Evolutionary conservation across 1,139 yeast genomes (phyloP).

Genomic region (Sugiyamaella xylanicola): DNA sequence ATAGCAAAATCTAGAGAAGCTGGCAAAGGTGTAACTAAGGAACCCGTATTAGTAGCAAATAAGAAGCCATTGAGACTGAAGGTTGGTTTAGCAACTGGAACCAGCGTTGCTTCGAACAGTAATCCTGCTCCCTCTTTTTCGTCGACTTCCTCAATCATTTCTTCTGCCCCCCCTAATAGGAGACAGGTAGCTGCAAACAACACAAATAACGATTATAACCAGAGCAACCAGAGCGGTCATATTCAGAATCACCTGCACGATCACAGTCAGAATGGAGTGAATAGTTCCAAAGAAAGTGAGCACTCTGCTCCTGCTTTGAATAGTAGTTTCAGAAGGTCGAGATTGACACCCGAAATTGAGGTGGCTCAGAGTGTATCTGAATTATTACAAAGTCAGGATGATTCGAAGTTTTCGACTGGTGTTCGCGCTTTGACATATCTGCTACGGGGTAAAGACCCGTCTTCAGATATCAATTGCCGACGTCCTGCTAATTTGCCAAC

Average conservation of each 20-base stretch:
- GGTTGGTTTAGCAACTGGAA: neutral
- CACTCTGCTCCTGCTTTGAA: neutral
- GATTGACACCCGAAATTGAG: neutral
- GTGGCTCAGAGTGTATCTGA: constrained; percentile 22
- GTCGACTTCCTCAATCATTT: neutral
- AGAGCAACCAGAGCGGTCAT: too few relatives aligned
- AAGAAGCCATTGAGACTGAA: constrained; percentile 7
- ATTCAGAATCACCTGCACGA: too few relatives aligned
- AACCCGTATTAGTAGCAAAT: neutral
- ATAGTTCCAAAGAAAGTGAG: too few relatives aligned
- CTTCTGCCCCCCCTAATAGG: neutral
- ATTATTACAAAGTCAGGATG: constrained; percentile 27
- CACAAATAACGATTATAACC: too few relatives aligned
- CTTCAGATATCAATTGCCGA: constrained; percentile 23
- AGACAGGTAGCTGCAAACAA: too few relatives aligned
- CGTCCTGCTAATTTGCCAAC: constrained; percentile 31
- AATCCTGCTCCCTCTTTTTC: neutral
- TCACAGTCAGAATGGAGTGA: too few relatives aligned
- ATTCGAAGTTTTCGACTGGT: constrained; percentile 28
- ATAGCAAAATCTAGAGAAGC: constrained; percentile 27
- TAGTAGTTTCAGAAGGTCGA: neutral
- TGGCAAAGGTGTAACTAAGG: constrained; percentile 5
- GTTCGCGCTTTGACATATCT: constrained; percentile 27
- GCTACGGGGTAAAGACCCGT: constrained; percentile 26
- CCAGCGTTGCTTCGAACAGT: neutral